Conservation (phyloP, 768 basidiomycete species). For the Leccinum arenicola region DNA sequence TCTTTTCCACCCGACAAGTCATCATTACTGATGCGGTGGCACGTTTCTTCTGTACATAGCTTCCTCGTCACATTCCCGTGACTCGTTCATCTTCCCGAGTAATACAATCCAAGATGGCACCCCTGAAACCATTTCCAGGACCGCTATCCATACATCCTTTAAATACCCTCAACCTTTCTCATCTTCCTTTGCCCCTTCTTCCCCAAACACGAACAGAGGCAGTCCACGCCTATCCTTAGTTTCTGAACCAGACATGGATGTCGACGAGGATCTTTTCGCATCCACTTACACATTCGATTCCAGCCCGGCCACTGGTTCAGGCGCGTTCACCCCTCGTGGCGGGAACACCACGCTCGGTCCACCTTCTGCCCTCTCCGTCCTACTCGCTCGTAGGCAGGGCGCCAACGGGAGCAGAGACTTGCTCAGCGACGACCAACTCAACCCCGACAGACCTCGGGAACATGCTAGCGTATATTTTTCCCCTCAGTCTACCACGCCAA, state of each 20-base stretch:
- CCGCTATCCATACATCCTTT: constrained; percentile 12
- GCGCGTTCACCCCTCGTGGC: constrained; percentile 23
- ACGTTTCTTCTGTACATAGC: constrained; percentile 21
- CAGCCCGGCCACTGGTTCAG: constrained; percentile 10
- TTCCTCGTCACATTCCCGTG: constrained; percentile 26
- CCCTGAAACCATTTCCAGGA: constrained; percentile 22
- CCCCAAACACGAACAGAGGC: constrained; percentile 19
- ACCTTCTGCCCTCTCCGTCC: constrained; percentile 37
- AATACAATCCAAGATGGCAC: constrained; percentile 22
- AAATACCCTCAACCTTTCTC: constrained; percentile 18
- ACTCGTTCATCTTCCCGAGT: constrained; percentile 41
- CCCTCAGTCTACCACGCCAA: constrained; percentile 23
- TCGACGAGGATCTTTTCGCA: constrained; percentile 24
- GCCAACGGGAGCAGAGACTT: constrained; percentile 1
- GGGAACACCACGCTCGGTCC: constrained; percentile 19
- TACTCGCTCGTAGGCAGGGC: constrained; percentile 28
- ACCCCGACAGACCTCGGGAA: not conserved
- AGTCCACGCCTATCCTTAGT: constrained; percentile 25
- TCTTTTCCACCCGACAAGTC: no score
- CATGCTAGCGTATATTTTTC: not conserved
- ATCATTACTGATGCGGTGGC: constrained; percentile 3
- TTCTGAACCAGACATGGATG: constrained; percentile 24
- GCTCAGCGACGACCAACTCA: not conserved
- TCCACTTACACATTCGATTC: constrained; percentile 32
- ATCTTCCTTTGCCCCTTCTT: constrained; percentile 24